These are phyloP conservation scores for Penicillium sp. DNA, from an alignment of 2,329 filamentous ascomycete genomes.

Conservation along the genomic window DNA sequence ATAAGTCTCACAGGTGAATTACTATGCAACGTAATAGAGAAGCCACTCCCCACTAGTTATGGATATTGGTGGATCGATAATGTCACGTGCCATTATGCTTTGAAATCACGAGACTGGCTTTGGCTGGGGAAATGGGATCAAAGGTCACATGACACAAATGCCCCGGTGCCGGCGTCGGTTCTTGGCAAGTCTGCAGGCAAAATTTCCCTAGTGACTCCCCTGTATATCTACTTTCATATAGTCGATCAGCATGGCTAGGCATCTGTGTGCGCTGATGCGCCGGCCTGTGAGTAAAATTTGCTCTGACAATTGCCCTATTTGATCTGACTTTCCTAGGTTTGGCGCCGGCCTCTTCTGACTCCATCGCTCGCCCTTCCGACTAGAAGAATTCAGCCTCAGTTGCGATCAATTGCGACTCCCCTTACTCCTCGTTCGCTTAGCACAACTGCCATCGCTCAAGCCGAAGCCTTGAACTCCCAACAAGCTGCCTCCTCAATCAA, in stretches of 20 bases:
- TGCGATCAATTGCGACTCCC: not conserved
- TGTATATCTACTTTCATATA: not conserved
- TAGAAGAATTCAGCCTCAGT: not conserved
- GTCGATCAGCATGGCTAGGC: not conserved
- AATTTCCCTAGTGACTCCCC: not conserved
- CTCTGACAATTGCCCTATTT: not conserved
- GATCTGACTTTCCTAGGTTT: not conserved
- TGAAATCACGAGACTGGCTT: not conserved
- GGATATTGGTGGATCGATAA: not conserved
- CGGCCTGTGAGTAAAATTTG: not conserved
- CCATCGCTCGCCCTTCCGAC: not conserved
- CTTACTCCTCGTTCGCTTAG: not conserved
- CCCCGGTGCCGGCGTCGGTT: not conserved
- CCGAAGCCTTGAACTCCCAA: not conserved
- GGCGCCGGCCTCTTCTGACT: not conserved
- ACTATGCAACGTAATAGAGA: not conserved
- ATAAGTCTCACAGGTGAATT: not conserved
- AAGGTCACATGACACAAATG: not conserved
- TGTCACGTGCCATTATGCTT: not conserved
- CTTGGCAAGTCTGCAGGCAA: not conserved
- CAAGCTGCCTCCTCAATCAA: not conserved
- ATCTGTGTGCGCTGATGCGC: not conserved
- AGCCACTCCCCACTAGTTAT: not conserved
- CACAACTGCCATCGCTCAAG: not conserved
- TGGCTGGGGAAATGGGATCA: not conserved